These are phyloP conservation scores for Apiospora pterosperma DNA, from an alignment of 2,329 filamentous ascomycete genomes.

Conservation along the genomic window DNA sequence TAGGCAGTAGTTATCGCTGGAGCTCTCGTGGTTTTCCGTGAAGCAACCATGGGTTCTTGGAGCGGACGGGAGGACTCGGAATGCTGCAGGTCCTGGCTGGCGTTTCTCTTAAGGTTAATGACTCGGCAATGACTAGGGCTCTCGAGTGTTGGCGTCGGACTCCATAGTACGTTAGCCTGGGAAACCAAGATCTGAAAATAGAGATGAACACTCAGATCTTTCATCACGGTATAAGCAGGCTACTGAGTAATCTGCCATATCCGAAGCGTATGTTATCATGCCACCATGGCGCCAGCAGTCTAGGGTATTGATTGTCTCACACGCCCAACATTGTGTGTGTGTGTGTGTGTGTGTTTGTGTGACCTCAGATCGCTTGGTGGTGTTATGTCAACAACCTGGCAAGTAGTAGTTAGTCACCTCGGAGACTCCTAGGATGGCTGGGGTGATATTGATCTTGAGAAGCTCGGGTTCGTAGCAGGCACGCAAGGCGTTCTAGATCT, in stretches of 20 bases:
- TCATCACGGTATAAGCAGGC: neutral
- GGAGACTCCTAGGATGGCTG: neutral
- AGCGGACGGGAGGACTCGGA: neutral
- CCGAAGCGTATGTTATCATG: conserved; percentile 5
- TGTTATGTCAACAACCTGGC: too few relatives aligned
- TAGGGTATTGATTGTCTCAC: neutral
- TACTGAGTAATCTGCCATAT: neutral
- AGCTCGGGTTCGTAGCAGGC: neutral
- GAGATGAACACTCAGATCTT: conserved; percentile 1
- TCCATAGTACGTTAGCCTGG: neutral
- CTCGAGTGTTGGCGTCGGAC: neutral
- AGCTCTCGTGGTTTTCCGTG: neutral
- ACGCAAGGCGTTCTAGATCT: neutral
- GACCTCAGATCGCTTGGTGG: neutral
- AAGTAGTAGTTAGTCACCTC: neutral
- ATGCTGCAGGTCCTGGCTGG: neutral
- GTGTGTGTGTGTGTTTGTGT: neutral
- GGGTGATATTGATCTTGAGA: neutral
- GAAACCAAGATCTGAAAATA: conserved; percentile 2
- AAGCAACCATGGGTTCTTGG: neutral
- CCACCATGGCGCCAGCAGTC: conserved; percentile 7
- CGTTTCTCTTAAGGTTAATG: neutral
- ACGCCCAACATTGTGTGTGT: neutral
- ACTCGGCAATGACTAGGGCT: neutral
- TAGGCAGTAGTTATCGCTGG: neutral